Conservation (phyloP, 2,329 filamentous ascomycete genomes). For the Sporothrix brasiliensis region DNA sequence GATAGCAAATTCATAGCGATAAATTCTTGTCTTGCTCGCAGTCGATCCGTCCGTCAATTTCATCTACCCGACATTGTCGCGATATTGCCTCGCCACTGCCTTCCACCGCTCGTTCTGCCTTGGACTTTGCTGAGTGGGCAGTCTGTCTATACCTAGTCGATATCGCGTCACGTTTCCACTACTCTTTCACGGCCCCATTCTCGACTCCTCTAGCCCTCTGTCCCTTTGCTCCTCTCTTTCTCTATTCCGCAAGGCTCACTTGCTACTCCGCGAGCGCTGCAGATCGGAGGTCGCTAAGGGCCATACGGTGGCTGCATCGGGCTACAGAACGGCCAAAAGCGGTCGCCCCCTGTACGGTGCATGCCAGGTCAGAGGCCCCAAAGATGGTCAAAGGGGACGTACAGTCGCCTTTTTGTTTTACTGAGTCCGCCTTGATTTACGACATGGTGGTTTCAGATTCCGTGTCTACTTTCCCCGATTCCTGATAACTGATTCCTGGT, state of each 20-base stretch:
- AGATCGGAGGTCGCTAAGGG: neutral
- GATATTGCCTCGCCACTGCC: neutral
- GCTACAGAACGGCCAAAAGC: conserved; percentile 2
- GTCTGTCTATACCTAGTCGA: neutral
- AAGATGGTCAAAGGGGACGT: neutral
- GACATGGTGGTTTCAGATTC: too few species aligned
- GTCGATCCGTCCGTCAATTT: neutral
- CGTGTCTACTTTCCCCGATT: neutral
- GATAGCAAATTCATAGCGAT: neutral
- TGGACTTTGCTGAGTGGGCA: neutral
- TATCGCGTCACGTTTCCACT: neutral
- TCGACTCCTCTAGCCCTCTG: neutral
- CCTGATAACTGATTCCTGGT: neutral
- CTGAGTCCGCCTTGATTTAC: neutral
- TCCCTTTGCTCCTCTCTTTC: neutral
- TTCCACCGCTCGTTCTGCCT: neutral
- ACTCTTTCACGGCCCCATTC: neutral
- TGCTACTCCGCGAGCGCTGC: neutral
- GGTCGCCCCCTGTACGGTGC: neutral
- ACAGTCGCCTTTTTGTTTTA: neutral
- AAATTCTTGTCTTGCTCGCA: neutral
- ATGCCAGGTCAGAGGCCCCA: neutral
- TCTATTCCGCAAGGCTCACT: neutral
- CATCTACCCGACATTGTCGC: neutral
- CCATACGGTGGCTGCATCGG: neutral